Percentiles rank a stretch among this genome's conserved stretches.
Conservation (phyloP, 2,329 filamentous ascomycete genomes). For the Colletotrichum australisinense region DNA sequence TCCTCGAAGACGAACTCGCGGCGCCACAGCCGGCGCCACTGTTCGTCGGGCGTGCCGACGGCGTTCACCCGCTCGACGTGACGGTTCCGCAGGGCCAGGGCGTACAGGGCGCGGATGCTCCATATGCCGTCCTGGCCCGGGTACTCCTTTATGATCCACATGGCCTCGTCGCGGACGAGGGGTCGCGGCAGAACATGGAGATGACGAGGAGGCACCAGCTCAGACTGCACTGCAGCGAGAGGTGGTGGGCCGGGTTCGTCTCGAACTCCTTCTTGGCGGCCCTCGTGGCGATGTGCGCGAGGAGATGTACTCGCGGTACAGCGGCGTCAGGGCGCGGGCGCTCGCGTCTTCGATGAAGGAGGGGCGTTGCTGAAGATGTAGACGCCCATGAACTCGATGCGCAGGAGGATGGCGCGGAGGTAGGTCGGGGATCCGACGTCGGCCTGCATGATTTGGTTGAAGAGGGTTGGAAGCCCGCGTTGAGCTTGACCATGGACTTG, state of each 20-base stretch:
- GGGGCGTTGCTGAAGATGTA: constrained; percentile 44
- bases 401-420: constrained; percentile 46
- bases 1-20: constrained; percentile 50
- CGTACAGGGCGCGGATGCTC: constrained; percentile 43
- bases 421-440: constrained; percentile 43
- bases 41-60: constrained; percentile 40
- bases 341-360: constrained; percentile 39
- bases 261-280: constrained; percentile 29
- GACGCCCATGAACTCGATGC: constrained; percentile 42
- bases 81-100: constrained; percentile 41
- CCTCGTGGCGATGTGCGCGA: constrained; percentile 43
- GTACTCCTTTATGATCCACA: constrained; percentile 46
- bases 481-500: constrained; percentile 35
- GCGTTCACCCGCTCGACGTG: constrained; percentile 43
- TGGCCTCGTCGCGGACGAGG: constrained; percentile 45
- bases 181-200: constrained; percentile 46
- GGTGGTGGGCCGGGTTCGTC: constrained; percentile 39
- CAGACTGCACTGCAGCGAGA: constrained; percentile 46
- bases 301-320: constrained; percentile 48
- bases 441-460: constrained; percentile 43
- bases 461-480: constrained; percentile 48
- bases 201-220: constrained; percentile 40
- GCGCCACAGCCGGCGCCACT: constrained; percentile 46
- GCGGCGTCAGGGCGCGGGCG: constrained; percentile 40
- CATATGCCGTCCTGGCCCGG: constrained; percentile 48